Base-by-base conservation (phyloP, 176 grass and related monocot species). In the Rhynchospora breviuscula region DNA sequence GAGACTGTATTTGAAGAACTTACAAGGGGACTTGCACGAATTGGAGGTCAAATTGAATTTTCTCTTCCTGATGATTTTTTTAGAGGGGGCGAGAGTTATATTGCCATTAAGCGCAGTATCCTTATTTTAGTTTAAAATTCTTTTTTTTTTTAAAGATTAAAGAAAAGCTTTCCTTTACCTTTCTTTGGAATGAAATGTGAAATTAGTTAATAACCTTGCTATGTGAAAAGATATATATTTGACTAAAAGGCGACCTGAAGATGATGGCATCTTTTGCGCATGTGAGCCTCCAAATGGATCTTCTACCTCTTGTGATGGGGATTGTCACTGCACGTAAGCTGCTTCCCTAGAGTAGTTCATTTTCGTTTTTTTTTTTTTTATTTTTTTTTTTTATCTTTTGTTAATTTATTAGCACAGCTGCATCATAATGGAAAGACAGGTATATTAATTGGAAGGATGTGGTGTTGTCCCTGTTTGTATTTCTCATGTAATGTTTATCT, bases 211-310 rank as follows among this genome's bases (percentile, higher is more conserved):
- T 67, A 75, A 43, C 82, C 57, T 85, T 76, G 66, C 59, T 29
- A n/a, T 59, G 8, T 75, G 19, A 63, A 75, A 92, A 97, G 94
- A 94, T 89, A 49, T 91, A 52, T 93, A 93, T 86, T 86, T 89
- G 52, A 94, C 85, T 82, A 94, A 92, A 88, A 90, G 78, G 76
- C 84, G 86, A 51, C 72, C 92, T 83, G 92, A 98, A 75, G 95
- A 98, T 88, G 89, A 98, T 86, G 95, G 92, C 23, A 93, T 98
- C 33, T 95, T 91, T 68, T 98, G 95, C 88, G 88, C 84, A 8
- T 98, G 92, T 60, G 82, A 79, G 67, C 87, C 89, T 81, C 90
- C 76, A 62, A 66, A 81, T 35, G 87, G 78, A 88, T 92, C 90
- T 80, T 66, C 83, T 56, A 85, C 63, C 80, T 51, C 46, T 57